Evolutionary conservation across 192 early-diverging fungal species (phyloP).

Genomic region (Backusella parvicylindrica): DNA sequence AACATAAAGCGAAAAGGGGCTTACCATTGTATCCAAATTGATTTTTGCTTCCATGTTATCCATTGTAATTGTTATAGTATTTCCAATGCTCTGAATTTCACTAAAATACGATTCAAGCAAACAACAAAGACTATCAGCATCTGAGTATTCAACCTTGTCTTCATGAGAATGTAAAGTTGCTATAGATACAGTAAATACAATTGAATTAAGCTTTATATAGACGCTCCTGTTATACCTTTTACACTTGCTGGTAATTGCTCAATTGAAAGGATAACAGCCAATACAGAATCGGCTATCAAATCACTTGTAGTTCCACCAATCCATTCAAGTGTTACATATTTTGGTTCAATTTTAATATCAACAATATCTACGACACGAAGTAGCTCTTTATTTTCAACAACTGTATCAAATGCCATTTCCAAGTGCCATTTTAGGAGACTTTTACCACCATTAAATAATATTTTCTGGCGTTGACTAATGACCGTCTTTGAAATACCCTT

Average conservation of each 20-base stretch:
- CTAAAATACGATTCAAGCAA: conserved; percentile 29
- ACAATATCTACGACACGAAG: conserved; percentile 72
- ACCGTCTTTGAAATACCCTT: conserved; percentile 66
- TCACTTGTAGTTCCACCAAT: conserved; percentile 86
- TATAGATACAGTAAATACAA: not conserved
- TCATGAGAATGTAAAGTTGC: not conserved
- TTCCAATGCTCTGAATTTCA: conserved; percentile 1
- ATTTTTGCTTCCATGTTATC: conserved; percentile 20
- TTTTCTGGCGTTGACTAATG: conserved; percentile 71
- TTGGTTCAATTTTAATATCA: conserved; percentile 64
- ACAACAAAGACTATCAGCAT: not conserved
- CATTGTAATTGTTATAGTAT: conserved; percentile 13
- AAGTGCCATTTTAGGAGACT: conserved; percentile 85
- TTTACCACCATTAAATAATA: conserved; percentile 74
- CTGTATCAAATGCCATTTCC: conserved; percentile 87
- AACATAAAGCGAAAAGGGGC: not conserved
- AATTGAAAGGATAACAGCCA: conserved; percentile 80
- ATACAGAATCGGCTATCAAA: conserved; percentile 92
- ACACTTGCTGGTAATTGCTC: conserved; percentile 88
- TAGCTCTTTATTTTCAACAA: conserved; percentile 42
- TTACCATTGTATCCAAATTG: conserved; percentile 28
- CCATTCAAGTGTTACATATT: conserved; percentile 85
- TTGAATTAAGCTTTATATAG: not conserved
- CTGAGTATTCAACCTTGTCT: not conserved
- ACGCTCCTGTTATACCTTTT: conserved; percentile 42